Conservation (phyloP, 305 asterid species). For the Ilex paraguariensis region DNA sequence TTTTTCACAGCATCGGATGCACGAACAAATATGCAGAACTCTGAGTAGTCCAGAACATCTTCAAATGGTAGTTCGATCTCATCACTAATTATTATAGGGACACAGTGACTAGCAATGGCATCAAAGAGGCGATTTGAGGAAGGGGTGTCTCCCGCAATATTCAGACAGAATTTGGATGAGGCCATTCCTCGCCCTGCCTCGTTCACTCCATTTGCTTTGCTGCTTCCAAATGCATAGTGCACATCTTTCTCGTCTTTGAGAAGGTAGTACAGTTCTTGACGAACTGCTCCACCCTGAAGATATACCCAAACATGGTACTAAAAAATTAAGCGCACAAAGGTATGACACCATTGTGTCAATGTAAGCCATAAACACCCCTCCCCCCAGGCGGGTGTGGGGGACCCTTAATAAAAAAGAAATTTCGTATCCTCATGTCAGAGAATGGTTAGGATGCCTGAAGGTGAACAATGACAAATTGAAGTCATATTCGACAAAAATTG, state of each 20-base stretch:
- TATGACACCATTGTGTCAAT: too few species aligned
- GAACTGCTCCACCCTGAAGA: constrained; percentile 11
- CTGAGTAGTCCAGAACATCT: constrained; percentile 12
- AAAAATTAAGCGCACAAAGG: too few species aligned
- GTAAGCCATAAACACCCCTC: too few species aligned
- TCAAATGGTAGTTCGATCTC: constrained; percentile 11
- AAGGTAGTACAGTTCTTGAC: constrained; percentile 9
- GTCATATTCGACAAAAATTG: too few species aligned
- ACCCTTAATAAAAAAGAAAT: too few species aligned
- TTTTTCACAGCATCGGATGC: constrained; percentile 3
- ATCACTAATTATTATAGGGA: constrained; percentile 10
- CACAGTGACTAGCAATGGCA: constrained; percentile 10
- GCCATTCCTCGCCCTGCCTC: constrained; percentile 8
- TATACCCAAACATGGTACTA: not conserved
- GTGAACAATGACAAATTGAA: too few species aligned
- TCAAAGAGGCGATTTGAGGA: constrained; percentile 12
- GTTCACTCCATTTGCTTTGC: constrained; percentile 1
- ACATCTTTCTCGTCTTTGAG: constrained; percentile 12
- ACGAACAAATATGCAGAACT: constrained; percentile 8
- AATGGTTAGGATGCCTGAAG: too few species aligned
- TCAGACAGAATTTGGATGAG: constrained; percentile 13
- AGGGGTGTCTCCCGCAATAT: constrained; percentile 13
- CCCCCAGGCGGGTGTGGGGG: too few species aligned
- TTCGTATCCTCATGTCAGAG: too few species aligned
- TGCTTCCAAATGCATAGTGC: constrained; percentile 8